Evolutionary conservation across 768 basidiomycete species (phyloP).

Genomic region (Tylopilus sp.): DNA sequence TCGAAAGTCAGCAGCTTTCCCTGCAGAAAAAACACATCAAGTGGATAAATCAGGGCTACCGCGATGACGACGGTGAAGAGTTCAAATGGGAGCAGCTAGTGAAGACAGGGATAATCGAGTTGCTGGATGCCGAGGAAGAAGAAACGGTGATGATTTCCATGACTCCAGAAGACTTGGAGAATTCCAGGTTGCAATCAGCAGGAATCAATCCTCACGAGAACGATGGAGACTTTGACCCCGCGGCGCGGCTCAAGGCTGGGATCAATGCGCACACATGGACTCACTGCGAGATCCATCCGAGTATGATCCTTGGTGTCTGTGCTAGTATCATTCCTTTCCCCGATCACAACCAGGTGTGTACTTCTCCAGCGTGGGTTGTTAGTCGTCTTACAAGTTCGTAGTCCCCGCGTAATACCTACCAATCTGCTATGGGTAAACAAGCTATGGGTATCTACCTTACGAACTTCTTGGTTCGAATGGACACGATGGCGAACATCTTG

Average conservation of each 20-base stretch:
- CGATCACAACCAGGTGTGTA: constrained; percentile 92
- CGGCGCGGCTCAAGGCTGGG: constrained; percentile 82
- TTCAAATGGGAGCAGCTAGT: constrained; percentile 85
- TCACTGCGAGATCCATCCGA: constrained; percentile 98
- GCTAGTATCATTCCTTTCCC: constrained; percentile 99
- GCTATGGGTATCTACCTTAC: constrained; percentile 99
- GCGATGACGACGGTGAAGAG: constrained; percentile 55
- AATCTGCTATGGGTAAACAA: constrained; percentile 99
- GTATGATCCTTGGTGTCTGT: constrained; percentile 98
- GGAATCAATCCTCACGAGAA: constrained; percentile 57
- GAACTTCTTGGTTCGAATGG: constrained; percentile 98
- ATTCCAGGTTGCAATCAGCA: constrained; percentile 63
- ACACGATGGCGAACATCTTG: constrained; percentile 99
- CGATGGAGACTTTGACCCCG: constrained; percentile 77
- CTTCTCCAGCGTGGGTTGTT: neutral
- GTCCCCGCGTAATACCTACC: constrained; percentile 99
- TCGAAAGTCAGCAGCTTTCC: constrained; percentile 83
- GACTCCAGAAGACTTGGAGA: constrained; percentile 94
- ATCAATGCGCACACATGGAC: constrained; percentile 92
- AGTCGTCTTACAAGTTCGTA: constrained; percentile 31
- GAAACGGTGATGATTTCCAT: constrained; percentile 99
- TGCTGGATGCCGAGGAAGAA: constrained; percentile 97
- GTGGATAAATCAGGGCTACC: constrained; percentile 56
- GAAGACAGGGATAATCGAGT: constrained; percentile 85
- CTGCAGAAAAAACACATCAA: constrained; percentile 83